phyloP scores from a whole-genome alignment of 768 basidiomycete species.

The Punctularia strigosozonata region DNA sequence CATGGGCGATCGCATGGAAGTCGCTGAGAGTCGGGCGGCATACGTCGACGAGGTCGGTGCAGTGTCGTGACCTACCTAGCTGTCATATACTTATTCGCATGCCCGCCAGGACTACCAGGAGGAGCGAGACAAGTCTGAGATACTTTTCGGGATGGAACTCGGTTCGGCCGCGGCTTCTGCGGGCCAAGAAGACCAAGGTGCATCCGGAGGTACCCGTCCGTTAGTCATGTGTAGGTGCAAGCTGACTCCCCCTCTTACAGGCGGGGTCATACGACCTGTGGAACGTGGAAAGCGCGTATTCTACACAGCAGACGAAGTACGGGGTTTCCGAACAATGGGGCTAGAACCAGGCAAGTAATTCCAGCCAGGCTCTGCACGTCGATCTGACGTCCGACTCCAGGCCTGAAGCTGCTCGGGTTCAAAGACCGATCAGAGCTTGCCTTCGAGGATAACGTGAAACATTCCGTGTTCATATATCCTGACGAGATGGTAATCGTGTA shows the following conservation, averaged over 20 bases:
- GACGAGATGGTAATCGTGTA: constrained; percentile 60
- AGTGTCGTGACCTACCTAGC: neutral
- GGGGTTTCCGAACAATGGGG: constrained; percentile 71
- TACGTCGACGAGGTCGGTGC: constrained; percentile 65
- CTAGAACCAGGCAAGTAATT: constrained; percentile 52
- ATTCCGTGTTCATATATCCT: constrained; percentile 85
- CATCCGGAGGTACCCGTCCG: constrained; percentile 8
- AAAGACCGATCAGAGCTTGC: constrained; percentile 56
- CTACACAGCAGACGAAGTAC: constrained; percentile 75
- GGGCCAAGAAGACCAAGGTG: constrained; percentile 25
- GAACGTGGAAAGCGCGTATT: constrained; percentile 42
- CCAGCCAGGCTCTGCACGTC: too few species aligned
- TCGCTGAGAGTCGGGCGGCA: constrained; percentile 54
- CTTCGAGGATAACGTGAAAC: constrained; percentile 88
- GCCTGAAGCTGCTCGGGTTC: constrained; percentile 89
- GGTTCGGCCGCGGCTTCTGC: constrained; percentile 23
- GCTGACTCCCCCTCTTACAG: neutral
- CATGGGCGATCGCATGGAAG: constrained; percentile 65
- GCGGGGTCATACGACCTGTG: too few species aligned
- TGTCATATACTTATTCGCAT: neutral
- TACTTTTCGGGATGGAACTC: constrained; percentile 29
- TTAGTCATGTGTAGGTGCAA: neutral
- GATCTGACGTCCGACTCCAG: constrained; percentile 22
- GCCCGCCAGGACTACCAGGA: constrained; percentile 19
- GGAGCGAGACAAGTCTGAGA: constrained; percentile 22